Conservation (phyloP, 345 rosid genomes). For the Nasturtium officinale region DNA sequence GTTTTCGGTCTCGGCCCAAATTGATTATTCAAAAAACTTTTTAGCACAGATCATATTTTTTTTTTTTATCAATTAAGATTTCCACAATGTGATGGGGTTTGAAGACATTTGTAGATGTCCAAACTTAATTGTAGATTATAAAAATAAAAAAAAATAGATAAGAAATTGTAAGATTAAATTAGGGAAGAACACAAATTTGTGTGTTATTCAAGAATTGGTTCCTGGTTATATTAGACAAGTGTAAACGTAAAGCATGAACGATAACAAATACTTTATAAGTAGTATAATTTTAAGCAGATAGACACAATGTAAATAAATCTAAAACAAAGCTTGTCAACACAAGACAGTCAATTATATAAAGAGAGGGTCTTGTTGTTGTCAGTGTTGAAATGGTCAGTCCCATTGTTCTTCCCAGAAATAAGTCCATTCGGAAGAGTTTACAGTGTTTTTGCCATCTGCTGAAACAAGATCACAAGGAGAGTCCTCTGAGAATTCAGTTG, state of each 20-base stretch:
- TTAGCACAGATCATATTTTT: too few species aligned
- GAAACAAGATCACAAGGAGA: conserved; percentile 78
- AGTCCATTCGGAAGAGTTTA: conserved; percentile 87
- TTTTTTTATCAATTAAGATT: too few species aligned
- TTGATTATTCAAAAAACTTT: not conserved
- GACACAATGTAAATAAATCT: conserved; percentile 5
- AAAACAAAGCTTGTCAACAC: conserved; percentile 11
- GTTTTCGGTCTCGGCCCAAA: conserved; percentile 9
- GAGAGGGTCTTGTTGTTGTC: not conserved
- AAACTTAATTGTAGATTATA: not conserved
- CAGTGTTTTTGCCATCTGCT: conserved; percentile 70
- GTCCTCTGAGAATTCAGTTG: conserved; percentile 78
- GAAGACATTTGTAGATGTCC: not conserved
- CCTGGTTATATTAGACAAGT: not conserved
- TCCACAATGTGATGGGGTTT: too few species aligned
- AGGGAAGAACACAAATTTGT: not conserved
- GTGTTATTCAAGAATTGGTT: not conserved
- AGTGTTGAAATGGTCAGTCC: conserved; percentile 52
- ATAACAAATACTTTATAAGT: not conserved
- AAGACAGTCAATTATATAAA: not conserved
- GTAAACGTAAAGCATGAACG: not conserved
- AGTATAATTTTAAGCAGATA: not conserved
- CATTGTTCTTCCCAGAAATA: conserved; percentile 75
- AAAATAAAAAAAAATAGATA: not conserved
- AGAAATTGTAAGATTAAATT: not conserved